A percentile compares a stretch with the other conserved stretches of the same genome.
These are phyloP conservation scores for Phytophthora multivora DNA, from an alignment of 352 stramenopile genomes.

Conservation along the genomic window DNA sequence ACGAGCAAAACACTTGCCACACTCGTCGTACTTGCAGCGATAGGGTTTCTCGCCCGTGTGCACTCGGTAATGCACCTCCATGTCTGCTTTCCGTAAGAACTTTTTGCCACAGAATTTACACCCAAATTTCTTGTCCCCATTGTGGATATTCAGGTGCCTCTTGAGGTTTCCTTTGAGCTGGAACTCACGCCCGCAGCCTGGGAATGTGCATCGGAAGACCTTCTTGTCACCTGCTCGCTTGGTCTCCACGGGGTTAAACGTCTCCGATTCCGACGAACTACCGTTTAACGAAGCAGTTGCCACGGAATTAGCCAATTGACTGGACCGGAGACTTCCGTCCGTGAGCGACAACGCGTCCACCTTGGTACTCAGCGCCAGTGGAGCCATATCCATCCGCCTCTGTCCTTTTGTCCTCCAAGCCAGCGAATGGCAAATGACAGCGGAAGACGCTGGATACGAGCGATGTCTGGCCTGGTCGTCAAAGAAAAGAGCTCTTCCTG, in stretches of 20 bases:
- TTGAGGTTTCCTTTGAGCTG: constrained; percentile 75
- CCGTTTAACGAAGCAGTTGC: not conserved
- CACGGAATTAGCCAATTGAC: constrained; percentile 1
- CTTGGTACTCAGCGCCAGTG: constrained; percentile 24
- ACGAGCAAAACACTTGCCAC: constrained; percentile 66
- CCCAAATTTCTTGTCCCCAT: constrained; percentile 59
- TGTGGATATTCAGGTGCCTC: constrained; percentile 62
- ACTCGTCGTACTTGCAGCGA: constrained; percentile 53
- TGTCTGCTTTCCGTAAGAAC: constrained; percentile 78
- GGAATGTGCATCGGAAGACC: constrained; percentile 56
- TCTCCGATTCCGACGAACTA: not conserved
- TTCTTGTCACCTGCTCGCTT: constrained; percentile 14
- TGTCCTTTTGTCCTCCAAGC: not conserved
- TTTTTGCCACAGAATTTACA: constrained; percentile 64
- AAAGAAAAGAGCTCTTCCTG: constrained; percentile 22
- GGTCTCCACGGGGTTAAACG: not conserved
- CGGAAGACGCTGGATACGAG: constrained; percentile 7
- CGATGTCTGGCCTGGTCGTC: constrained; percentile 3
- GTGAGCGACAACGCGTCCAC: constrained; percentile 24
- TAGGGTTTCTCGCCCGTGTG: constrained; percentile 85
- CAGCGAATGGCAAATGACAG: constrained; percentile 21
- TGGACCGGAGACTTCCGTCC: constrained; percentile 8
- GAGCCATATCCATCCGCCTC: constrained; percentile 22
- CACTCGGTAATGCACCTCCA: constrained; percentile 76
- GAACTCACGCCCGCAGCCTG: constrained; percentile 58